Evolutionary conservation across 2,329 filamentous ascomycete genomes (phyloP), one percentile per base, ranked within the genome.

Genomic region (Colletotrichum kahawae): DNA sequence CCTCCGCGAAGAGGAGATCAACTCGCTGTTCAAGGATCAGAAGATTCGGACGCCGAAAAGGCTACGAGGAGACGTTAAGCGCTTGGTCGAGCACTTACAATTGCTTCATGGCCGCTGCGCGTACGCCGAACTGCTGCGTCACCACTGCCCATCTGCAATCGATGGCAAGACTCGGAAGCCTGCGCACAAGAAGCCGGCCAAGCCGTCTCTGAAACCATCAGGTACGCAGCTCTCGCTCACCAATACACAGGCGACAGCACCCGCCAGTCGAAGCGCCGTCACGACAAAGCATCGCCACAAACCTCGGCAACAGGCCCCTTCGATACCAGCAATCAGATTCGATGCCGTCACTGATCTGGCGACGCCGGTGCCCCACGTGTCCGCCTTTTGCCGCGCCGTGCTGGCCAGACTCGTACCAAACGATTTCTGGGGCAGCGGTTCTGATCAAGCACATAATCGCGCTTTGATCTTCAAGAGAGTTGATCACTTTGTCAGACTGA

Each of bases 341-440:
- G 78, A 83, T 16, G 86, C 87, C 14, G 85, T 97, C 59, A 91
- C 92, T 38, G 90, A 93, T 24, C 85, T 94, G 78, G 93, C 95
- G 2, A 95, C 92, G 18, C 90, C 94, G 0, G 77, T 86, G 4
- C 85, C 92, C 1, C 89, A 92, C 63, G 94, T 98, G 4, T 98
- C 96, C 5, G 93, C 95, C 1, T 98, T 98, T 81, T 98, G 95
- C 82, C 94, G 93, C 80, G 93, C 95, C 4, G 92, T 93, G 1
- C 81, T 98, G 34, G 87, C 86, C 24, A 94, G 90, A 73, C 85
- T 98, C 18, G 89, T 99, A 33, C 96, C 96, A 1, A 86, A 88
- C 57, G 90, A 87, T 4, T 93, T 98, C 72, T 98, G 94, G 92
- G 95, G 96, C 0, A 78, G 81, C 21, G 90, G 89, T 2, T 81